Percentiles rank a stretch among this genome's conserved stretches.
Conservation (phyloP, 2,329 filamentous ascomycete species). For the Grosmannia serpens region DNA sequence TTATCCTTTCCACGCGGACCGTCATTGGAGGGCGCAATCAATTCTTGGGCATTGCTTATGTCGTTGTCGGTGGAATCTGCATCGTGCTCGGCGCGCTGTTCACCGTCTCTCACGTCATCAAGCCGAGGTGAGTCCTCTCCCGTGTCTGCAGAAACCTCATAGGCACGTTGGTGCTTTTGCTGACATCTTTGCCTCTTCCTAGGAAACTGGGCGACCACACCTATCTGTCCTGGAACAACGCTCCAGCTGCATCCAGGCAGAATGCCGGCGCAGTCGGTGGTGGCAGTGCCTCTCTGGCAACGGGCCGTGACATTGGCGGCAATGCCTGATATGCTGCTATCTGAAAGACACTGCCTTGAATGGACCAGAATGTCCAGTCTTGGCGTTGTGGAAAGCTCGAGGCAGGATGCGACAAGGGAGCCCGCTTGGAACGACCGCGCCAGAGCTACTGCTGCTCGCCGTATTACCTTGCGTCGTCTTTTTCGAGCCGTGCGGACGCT, state of each 20-base stretch:
- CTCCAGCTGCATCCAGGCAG: slow-evolving; percentile 31
- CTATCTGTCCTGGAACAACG: slow-evolving; percentile 87
- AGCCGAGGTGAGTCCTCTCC: slow-evolving; percentile 58
- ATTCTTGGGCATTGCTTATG: slow-evolving; percentile 91
- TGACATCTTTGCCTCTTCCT: neutral
- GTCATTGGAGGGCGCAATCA: slow-evolving; percentile 92
- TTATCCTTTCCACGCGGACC: slow-evolving; percentile 79
- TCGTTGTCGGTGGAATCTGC: slow-evolving; percentile 88
- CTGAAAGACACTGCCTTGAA: neutral
- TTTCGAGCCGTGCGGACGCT: neutral
- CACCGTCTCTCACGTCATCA: slow-evolving; percentile 81
- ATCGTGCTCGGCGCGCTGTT: slow-evolving; percentile 81
- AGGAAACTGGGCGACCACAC: slow-evolving; percentile 98
- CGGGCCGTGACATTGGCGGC: slow-evolving; percentile 39
- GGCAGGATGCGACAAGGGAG: neutral
- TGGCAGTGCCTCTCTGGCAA: slow-evolving; percentile 30
- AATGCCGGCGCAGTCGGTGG: slow-evolving; percentile 18
- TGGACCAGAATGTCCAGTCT: neutral
- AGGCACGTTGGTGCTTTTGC: neutral
- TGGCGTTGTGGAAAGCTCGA: neutral
- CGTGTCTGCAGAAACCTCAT: neutral
- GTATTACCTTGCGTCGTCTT: neutral
- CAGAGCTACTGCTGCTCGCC: neutral
- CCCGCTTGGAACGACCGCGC: neutral
- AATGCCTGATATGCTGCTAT: slow-evolving; percentile 12